phyloP scores from a whole-genome alignment of 768 basidiomycete genomes.

The Gloeostereum incarnatum region DNA sequence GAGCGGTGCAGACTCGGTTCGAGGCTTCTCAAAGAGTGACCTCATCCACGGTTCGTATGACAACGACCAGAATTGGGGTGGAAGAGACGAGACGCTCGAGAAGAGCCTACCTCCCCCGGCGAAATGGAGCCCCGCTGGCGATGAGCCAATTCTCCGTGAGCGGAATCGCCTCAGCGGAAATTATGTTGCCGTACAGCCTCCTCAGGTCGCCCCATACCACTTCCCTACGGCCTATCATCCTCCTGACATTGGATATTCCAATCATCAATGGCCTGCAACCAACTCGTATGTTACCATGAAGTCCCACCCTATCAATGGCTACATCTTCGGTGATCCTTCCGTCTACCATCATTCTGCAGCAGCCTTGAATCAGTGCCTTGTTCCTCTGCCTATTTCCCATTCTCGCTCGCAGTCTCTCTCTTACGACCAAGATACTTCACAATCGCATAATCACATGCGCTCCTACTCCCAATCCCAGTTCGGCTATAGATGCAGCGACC shows the following conservation, averaged over 20 bases:
- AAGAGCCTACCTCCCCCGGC: constrained; percentile 59
- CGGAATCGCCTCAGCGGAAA: constrained; percentile 41
- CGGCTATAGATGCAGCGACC: constrained; percentile 41
- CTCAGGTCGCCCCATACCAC: constrained; percentile 27
- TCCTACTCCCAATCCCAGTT: constrained; percentile 54
- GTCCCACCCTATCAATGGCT: no score
- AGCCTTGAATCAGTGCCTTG: constrained; percentile 27
- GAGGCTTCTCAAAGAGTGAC: constrained; percentile 11
- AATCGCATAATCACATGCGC: constrained; percentile 39
- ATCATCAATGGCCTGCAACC: constrained; percentile 30
- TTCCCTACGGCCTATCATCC: constrained; percentile 20
- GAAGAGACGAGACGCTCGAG: constrained; percentile 12
- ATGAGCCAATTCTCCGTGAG: constrained; percentile 60
- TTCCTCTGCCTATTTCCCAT: constrained; percentile 27
- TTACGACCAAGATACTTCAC: constrained; percentile 36
- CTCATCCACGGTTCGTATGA: constrained; percentile 4
- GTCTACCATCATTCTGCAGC: constrained; percentile 21
- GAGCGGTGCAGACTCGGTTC: constrained; percentile 22
- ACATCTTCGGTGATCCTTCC: constrained; percentile 26
- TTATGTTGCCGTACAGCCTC: constrained; percentile 58
- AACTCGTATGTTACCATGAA: constrained; percentile 24
- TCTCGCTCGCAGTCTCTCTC: constrained; percentile 50
- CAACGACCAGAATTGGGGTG: constrained; percentile 11
- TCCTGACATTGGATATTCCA: constrained; percentile 21
- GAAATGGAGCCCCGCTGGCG: constrained; percentile 75